phyloP scores from a whole-genome alignment of 805 yeast species.

The Nakazawaea sp. region DNA sequence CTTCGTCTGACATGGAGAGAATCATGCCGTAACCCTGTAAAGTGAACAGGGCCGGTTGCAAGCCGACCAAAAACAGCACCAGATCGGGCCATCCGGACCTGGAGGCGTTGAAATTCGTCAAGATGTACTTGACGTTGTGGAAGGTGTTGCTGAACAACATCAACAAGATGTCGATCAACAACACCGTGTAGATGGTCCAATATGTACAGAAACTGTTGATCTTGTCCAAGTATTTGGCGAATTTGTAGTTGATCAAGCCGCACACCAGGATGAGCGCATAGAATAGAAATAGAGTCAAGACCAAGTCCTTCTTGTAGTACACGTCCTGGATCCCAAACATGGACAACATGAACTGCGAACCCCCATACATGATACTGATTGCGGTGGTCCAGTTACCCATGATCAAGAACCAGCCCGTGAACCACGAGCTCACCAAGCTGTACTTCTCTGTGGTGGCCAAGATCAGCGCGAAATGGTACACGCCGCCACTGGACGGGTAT shows the following conservation, averaged over 20 bases:
- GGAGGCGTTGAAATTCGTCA: conserved; percentile 63
- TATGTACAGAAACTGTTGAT: conserved; percentile 65
- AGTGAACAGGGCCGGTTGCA: conserved; percentile 74
- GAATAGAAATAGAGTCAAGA: conserved; percentile 51
- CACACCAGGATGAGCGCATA: conserved; percentile 49
- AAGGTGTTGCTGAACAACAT: conserved; percentile 51
- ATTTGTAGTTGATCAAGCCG: conserved; percentile 56
- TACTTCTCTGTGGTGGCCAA: conserved; percentile 52
- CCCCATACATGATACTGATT: conserved; percentile 67
- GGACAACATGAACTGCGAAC: conserved; percentile 66
- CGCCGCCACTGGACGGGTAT: conserved; percentile 71
- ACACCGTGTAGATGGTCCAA: conserved; percentile 69
- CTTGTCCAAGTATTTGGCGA: conserved; percentile 51
- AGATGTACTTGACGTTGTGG: conserved; percentile 50
- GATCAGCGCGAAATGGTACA: conserved; percentile 72
- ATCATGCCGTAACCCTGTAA: conserved; percentile 80
- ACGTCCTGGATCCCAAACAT: conserved; percentile 56
- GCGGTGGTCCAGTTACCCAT: conserved; percentile 78
- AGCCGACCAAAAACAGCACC: conserved; percentile 68
- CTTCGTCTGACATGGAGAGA: conserved; percentile 79
- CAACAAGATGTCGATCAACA: conserved; percentile 58
- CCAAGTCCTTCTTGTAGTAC: conserved; percentile 49
- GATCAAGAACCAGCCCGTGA: conserved; percentile 68
- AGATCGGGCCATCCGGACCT: conserved; percentile 72
- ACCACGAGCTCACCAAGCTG: conserved; percentile 62